A percentile compares a stretch with the other conserved stretches of the same genome.
These are phyloP conservation scores for Aureobasidium sp. DNA, from an alignment of 2,329 filamentous ascomycete genomes.

Conservation along the genomic window DNA sequence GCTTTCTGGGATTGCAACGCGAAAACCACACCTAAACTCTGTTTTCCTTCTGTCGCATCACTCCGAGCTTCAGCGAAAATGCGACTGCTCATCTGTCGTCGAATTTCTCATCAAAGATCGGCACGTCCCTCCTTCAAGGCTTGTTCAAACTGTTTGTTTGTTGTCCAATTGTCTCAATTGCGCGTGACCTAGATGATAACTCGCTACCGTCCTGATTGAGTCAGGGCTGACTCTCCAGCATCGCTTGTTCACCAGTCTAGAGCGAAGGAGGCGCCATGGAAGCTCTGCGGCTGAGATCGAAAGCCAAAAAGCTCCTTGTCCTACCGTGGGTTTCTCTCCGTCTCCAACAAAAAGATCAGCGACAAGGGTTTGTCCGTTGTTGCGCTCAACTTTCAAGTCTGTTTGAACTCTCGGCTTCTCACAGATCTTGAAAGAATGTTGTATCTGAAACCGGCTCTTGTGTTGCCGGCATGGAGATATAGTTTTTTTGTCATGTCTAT, in stretches of 20 bases:
- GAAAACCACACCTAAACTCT: slow-evolving; percentile 2
- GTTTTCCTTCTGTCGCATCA: background rate
- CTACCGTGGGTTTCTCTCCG: background rate
- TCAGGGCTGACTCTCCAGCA: background rate
- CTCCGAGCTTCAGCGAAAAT: background rate
- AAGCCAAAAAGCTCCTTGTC: background rate
- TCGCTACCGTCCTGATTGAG: background rate
- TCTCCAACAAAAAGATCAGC: background rate
- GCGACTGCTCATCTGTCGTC: background rate
- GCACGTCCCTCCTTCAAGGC: background rate
- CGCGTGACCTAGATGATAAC: background rate
- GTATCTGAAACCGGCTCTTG: slow-evolving; percentile 6
- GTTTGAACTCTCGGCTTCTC: background rate
- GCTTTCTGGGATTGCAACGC: background rate
- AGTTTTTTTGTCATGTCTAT: background rate
- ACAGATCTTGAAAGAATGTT: background rate
- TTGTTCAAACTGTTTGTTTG: background rate
- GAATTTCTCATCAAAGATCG: background rate
- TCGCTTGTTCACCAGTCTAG: background rate
- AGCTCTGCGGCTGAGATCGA: background rate
- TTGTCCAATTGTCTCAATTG: background rate
- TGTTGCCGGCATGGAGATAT: background rate
- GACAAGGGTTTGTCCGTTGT: background rate
- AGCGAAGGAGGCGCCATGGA: background rate
- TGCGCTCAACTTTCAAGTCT: background rate